Conservation (phyloP, 2,329 filamentous ascomycete species). For the Xylariaceae sp. region DNA sequence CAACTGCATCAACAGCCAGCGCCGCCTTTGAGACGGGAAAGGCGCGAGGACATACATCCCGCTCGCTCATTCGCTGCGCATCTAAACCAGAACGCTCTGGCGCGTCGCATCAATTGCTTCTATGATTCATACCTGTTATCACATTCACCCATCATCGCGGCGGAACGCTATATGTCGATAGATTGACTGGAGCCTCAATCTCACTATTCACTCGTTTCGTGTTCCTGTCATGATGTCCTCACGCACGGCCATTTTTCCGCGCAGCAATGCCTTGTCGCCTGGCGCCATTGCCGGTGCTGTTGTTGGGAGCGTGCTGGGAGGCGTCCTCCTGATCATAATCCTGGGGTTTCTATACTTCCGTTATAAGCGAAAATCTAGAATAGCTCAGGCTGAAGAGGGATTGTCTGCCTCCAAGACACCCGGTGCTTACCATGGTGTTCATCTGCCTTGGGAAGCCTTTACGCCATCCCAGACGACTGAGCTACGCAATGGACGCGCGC, state of each 20-base stretch:
- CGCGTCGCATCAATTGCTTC: background rate
- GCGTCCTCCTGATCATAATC: conserved; percentile 29
- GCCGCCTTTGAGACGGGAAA: background rate
- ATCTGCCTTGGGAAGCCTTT: conserved; percentile 21
- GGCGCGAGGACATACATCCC: conserved; percentile 1
- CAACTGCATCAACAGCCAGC: background rate
- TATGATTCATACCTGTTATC: background rate
- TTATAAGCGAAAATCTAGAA: conserved; percentile 26
- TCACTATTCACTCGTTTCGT: background rate
- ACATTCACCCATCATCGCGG: conserved; percentile 8
- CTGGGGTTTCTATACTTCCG: conserved; percentile 35
- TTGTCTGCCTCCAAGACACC: conserved; percentile 20
- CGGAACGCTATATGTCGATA: conserved; percentile 3
- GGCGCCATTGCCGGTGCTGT: conserved; percentile 34
- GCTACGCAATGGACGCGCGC: conserved; percentile 12
- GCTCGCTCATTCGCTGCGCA: background rate
- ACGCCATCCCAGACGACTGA: conserved; percentile 14
- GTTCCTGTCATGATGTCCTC: conserved; percentile 17
- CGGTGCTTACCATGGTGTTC: conserved; percentile 13
- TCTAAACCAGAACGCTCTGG: background rate
- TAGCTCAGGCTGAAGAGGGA: conserved; percentile 24
- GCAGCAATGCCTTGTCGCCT: conserved; percentile 26
- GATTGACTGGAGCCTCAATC: background rate
- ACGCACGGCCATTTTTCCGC: conserved; percentile 23
- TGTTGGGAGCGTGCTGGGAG: conserved; percentile 32